phyloP scores from a whole-genome alignment of 2,329 filamentous ascomycete species.

The Bertia moriformis region DNA sequence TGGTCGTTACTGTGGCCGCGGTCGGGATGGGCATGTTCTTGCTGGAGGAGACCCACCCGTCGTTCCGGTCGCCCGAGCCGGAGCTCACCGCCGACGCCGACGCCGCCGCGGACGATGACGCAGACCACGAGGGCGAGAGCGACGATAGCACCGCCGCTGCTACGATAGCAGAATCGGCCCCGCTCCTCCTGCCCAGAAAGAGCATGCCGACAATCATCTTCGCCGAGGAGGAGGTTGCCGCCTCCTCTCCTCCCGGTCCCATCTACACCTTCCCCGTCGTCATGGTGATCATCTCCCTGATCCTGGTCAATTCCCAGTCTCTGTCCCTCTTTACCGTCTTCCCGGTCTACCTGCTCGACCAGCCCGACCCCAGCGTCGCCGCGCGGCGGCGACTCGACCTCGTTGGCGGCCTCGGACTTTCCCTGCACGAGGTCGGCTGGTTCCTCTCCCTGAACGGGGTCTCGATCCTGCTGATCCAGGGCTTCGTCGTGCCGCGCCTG shows the following conservation, averaged over 20 bases:
- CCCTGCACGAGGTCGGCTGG: slow-evolving; percentile 50
- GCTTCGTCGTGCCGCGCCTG: slow-evolving; percentile 51
- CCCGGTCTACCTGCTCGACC: slow-evolving; percentile 25
- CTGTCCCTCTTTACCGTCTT: slow-evolving; percentile 27
- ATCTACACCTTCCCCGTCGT: too few species aligned
- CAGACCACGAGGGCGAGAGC: too few species aligned
- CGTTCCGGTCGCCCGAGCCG: neutral
- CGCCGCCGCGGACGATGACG: too few species aligned
- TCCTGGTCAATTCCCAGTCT: slow-evolving; percentile 27
- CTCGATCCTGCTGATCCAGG: slow-evolving; percentile 61
- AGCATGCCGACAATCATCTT: too few species aligned
- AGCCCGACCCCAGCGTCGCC: slow-evolving; percentile 11
- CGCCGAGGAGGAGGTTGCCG: neutral
- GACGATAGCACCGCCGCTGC: neutral
- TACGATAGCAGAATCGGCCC: neutral
- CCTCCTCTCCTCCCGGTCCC: too few species aligned
- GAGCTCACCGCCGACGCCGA: neutral
- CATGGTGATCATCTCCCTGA: slow-evolving; percentile 23
- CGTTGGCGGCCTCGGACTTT: slow-evolving; percentile 50
- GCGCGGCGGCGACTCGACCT: too few species aligned
- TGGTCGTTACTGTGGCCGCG: slow-evolving; percentile 44
- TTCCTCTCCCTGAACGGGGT: slow-evolving; percentile 58
- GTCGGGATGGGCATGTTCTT: slow-evolving; percentile 46
- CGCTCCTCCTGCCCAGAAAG: neutral
- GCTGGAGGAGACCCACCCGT: slow-evolving; percentile 29